Base-by-base conservation (phyloP, 2,329 filamentous ascomycete genomes). In the Sarocladium strictum region DNA sequence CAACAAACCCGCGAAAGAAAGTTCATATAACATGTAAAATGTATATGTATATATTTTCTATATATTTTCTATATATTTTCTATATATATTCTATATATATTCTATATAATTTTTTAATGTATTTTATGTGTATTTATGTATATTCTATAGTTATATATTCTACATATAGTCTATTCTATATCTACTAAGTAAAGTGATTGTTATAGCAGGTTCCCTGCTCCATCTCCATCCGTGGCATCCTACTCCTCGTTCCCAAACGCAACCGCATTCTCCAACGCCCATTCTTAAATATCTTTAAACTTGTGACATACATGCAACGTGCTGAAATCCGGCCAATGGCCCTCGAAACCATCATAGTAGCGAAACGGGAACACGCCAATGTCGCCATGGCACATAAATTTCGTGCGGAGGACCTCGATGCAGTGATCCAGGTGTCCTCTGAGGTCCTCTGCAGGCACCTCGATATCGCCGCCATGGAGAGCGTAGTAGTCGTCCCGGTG, bases 291-390 rank as follows among this genome's bases (percentile, higher is more conserved):
- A 23, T 65, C 71, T 54, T 80, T 72, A 55, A 79, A 82, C 59
- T 81, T 79, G 32, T 79, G 67, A 62, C 79, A 82, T 7, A 74
- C 76, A 58, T 81, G 78, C 32, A 72, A 67, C 3, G 77, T 77
- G 63, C 75, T 76, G 47, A 80, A 78, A 62, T 81, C 74, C 2
- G 78, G 78, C 78, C 78, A 81, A 56, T 77, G 75, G 43, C 76
- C 72, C 56, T 73, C 69, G 54, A 70, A 64, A 51, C 76, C 75
- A 0, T 76, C 75, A 53, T 70, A 76, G 57, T 68, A 66, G 56
- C 76, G 72, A 64, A 81, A 80, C 1, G 78, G 77, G 58, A 79
- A 80, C 24, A 83, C 72, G 10, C 77, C 77, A 58, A 80, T 68
- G 55, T 82, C 79, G 43, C 73, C 71, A 59, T 81, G 76, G 61